Percentiles rank a stretch among this genome's conserved stretches.
These are phyloP conservation scores for Sugiyamaella americana DNA, from an alignment of 805 yeast genomes.

Conservation along the genomic window DNA sequence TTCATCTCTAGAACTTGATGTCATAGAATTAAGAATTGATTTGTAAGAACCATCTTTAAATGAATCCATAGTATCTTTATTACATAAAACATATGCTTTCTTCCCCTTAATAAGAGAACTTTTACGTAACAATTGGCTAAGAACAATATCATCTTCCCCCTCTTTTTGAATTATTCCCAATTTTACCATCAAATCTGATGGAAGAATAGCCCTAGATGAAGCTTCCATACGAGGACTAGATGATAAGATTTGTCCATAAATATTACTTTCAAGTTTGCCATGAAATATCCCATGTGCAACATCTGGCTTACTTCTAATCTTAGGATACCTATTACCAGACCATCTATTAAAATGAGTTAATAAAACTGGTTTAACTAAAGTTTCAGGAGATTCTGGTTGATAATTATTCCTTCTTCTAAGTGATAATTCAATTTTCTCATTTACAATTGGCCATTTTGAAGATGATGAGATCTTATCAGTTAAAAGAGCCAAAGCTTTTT, in stretches of 20 bases:
- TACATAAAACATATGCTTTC: conserved; percentile 8
- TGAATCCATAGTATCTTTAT: background rate
- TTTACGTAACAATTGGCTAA: background rate
- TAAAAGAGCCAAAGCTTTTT: background rate
- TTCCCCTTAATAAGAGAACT: background rate
- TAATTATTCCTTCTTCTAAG: conserved; percentile 6
- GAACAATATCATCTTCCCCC: background rate
- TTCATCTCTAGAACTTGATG: background rate
- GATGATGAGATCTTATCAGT: background rate
- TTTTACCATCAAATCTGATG: conserved; percentile 36
- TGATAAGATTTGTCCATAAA: conserved; percentile 36
- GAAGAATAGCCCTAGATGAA: conserved; percentile 33
- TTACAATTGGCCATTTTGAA: conserved; percentile 2
- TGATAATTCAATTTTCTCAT: background rate
- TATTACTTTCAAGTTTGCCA: conserved; percentile 28
- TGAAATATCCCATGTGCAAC: conserved; percentile 12
- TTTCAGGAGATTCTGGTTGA: conserved; percentile 7
- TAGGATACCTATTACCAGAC: conserved; percentile 30
- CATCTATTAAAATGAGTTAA: conserved; percentile 32
- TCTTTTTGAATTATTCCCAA: conserved; percentile 23
- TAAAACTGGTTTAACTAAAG: conserved; percentile 21
- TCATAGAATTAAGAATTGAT: background rate
- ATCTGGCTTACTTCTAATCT: conserved; percentile 7
- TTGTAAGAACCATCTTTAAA: conserved; percentile 1
- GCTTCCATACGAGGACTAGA: conserved; percentile 42